Base-by-base conservation (phyloP, 306 rosid genomes). In the Cucurbita pepo region DNA sequence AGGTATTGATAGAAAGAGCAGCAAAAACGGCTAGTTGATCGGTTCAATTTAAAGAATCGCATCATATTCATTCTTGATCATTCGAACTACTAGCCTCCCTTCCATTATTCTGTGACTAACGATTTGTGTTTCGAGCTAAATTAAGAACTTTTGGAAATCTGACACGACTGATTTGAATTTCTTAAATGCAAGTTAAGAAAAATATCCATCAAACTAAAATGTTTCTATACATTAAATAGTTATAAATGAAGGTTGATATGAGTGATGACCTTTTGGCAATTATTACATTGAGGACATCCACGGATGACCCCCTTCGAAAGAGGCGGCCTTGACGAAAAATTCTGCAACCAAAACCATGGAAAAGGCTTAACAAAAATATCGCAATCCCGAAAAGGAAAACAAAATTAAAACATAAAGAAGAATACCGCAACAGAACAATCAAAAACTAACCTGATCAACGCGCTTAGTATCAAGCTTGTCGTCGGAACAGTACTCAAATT, bases 261-360 rank as follows among this genome's bases (percentile, higher is more conserved):
- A 74, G 54, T 45, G 55, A 59, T 18, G 19, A 91, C 99, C 99
- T 91, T 91, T 86, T 91, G 99, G 81, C 97, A 95, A 80, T 75
- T 76, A 66, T 55, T 79, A 81, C 99, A 95, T 57, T 89, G 90
- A 9, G 95, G 86, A 86, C 97, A 95, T 45, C 99, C 99, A 7
- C 97, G 96, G 71, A 89, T 69, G 57, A 95, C 97, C 75, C 99
- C 99, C 82, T 74, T 87, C 21, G 95, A 87, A 69, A 95, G 92
- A 77, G 74, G 61, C 21, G 86, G 72, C 45, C 74, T 85, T 54
- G 79, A 65, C 75, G 89, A 78, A 48, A 86, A 85, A 69, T 80
- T 89, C 97, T 95, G 97, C 85, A 88, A 79, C 52, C 67, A 74
- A 60, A 71, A 36, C 72, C 70, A 83, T 11, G 61, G 77, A 78